Conservation (phyloP, 257 asterid species). For the Cynanchum wilfordii region DNA sequence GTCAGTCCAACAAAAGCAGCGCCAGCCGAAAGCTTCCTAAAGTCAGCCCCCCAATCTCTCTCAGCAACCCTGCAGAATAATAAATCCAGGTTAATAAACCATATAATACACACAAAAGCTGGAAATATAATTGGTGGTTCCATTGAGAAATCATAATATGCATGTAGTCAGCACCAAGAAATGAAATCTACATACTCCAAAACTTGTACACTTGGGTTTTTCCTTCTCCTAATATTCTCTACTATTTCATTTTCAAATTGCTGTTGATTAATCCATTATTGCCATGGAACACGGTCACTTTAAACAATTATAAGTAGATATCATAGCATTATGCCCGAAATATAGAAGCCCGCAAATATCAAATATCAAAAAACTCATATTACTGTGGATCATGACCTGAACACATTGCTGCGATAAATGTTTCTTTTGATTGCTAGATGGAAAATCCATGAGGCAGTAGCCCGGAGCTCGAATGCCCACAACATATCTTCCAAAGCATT, state of each 20-base stretch:
- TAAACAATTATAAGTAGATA: not conserved
- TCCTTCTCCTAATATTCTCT: not conserved
- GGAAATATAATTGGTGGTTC: conserved; percentile 2
- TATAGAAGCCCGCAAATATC: not conserved
- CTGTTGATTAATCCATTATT: not conserved
- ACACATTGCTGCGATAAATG: conserved; percentile 57
- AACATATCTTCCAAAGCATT: conserved; percentile 88
- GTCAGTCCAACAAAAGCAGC: conserved; percentile 95
- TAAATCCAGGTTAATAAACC: conserved; percentile 18
- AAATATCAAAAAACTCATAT: not conserved
- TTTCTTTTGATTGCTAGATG: conserved; percentile 82
- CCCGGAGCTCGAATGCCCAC: conserved; percentile 94
- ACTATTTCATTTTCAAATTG: not conserved
- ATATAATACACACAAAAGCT: conserved; percentile 6
- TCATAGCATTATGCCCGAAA: not conserved
- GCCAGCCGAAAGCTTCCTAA: conserved; percentile 86
- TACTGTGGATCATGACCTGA: conserved; percentile 44
- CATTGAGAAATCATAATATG: not conserved
- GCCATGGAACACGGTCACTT: not conserved
- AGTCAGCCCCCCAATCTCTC: conserved; percentile 98
- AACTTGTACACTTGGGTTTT: not conserved
- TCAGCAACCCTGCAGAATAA: conserved; percentile 77
- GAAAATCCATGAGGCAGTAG: conserved; percentile 90
- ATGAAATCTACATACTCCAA: not conserved
- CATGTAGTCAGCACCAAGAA: not conserved